These are phyloP conservation scores for Lonicera japonica DNA, from an alignment of 129 eudicot genomes.

Conservation along the genomic window DNA sequence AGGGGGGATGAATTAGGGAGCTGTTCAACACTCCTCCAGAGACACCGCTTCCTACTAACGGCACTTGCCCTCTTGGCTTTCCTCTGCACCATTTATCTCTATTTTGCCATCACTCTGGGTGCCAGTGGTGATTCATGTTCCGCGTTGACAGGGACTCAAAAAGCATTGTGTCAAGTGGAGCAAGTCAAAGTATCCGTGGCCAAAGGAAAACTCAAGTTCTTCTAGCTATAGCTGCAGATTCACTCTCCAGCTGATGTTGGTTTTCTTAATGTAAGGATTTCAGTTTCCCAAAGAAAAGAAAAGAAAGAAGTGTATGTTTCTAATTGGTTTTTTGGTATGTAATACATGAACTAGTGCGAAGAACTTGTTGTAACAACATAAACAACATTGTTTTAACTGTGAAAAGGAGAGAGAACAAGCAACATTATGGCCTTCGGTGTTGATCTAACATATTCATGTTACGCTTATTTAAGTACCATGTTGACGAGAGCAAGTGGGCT, in stretches of 20 bases:
- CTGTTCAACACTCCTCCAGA: constrained; percentile 39
- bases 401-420: neutral
- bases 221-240: constrained; percentile 13
- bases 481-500: too few relatives aligned
- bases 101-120: constrained; percentile 54
- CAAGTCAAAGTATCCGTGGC: constrained; percentile 35
- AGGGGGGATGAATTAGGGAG: constrained; percentile 38
- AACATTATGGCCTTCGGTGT: neutral
- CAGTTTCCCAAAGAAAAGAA: too few relatives aligned
- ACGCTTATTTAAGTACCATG: neutral
- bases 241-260: too few relatives aligned
- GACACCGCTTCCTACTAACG: constrained; percentile 52
- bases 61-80: constrained; percentile 42
- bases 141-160: constrained; percentile 35
- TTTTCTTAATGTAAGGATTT: too few relatives aligned
- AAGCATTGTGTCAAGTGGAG: constrained; percentile 34
- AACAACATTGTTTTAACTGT: neutral
- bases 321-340: too few relatives aligned
- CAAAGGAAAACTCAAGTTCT: constrained; percentile 37
- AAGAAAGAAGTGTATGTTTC: too few relatives aligned
- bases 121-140: constrained; percentile 25
- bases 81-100: constrained; percentile 57
- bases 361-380: neutral
- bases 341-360: too few relatives aligned
- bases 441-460: too few relatives aligned